phyloP scores from a whole-genome alignment of 164 flowering plant species.

The Paratinospora sagittata region DNA sequence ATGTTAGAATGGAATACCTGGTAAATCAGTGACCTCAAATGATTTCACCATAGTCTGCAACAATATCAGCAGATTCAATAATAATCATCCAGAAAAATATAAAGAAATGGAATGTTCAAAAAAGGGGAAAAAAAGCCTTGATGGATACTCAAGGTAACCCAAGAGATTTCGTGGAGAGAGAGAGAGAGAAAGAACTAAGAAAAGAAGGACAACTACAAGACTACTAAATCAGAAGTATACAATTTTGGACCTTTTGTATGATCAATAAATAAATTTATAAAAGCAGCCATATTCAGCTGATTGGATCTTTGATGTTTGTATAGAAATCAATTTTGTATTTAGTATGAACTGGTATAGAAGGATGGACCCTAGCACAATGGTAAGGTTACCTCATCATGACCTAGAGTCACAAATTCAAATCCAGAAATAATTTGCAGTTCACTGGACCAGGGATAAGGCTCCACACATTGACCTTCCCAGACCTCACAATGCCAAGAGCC shows the following conservation, averaged over 20 bases:
- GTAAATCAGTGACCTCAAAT: slow-evolving; percentile 89
- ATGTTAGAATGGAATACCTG: slow-evolving; percentile 54
- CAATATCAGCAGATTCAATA: slow-evolving; percentile 18
- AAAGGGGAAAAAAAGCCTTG: neutral
- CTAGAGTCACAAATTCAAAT: too few species aligned
- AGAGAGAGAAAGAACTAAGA: neutral
- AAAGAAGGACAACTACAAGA: neutral
- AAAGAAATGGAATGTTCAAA: neutral
- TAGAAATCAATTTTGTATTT: too few species aligned
- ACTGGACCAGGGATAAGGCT: too few species aligned
- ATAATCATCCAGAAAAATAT: too few species aligned
- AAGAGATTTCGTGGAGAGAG: neutral
- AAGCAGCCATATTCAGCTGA: too few species aligned
- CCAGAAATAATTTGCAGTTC: too few species aligned
- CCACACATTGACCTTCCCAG: too few species aligned
- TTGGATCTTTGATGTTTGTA: too few species aligned
- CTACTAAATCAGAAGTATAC: neutral
- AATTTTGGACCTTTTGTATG: neutral
- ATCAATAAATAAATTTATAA: neutral
- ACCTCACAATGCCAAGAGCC: too few species aligned
- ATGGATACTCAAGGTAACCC: neutral
- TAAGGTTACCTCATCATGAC: too few species aligned
- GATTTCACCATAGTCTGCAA: slow-evolving; percentile 86
- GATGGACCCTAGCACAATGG: too few species aligned
- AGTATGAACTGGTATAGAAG: too few species aligned